Conservation (phyloP, 176 grass and related monocot genomes). For the Oryza australiensis region DNA sequence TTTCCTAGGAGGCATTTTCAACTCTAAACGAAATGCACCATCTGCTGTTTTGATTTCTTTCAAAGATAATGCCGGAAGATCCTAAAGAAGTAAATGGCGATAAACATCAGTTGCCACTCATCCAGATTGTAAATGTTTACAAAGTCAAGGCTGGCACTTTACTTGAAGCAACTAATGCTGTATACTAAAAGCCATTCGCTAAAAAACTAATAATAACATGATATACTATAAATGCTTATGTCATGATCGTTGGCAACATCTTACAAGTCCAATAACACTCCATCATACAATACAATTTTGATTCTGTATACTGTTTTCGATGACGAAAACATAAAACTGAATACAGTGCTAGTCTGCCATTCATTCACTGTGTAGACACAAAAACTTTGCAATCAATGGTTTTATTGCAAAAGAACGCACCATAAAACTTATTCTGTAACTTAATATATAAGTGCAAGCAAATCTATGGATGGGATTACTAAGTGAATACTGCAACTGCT, state of each 20-base stretch:
- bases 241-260: conserved; percentile 24
- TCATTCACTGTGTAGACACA: conserved; percentile 7
- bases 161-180: conserved; percentile 14
- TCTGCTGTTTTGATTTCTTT: conserved; percentile 77
- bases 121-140: background rate
- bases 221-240: background rate
- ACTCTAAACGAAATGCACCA: conserved; percentile 59
- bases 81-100: conserved; percentile 51
- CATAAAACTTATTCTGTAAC: background rate
- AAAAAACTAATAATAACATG: conserved; percentile 7
- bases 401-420: background rate
- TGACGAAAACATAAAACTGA: conserved; percentile 12
- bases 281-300: background rate
- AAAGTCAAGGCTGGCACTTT: background rate
- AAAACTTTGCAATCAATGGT: background rate
- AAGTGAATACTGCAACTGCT: conserved; percentile 15
- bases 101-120: conserved; percentile 32
- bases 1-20: conserved; percentile 60
- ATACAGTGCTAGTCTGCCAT: background rate
- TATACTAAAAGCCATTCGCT: conserved; percentile 13
- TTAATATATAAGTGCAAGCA: conserved; percentile 1
- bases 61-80: conserved; percentile 65
- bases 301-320: background rate
- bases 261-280: conserved; percentile 26
- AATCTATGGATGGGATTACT: background rate